phyloP scores from a whole-genome alignment of 345 rosid genomes.

The Salix dunnii region DNA sequence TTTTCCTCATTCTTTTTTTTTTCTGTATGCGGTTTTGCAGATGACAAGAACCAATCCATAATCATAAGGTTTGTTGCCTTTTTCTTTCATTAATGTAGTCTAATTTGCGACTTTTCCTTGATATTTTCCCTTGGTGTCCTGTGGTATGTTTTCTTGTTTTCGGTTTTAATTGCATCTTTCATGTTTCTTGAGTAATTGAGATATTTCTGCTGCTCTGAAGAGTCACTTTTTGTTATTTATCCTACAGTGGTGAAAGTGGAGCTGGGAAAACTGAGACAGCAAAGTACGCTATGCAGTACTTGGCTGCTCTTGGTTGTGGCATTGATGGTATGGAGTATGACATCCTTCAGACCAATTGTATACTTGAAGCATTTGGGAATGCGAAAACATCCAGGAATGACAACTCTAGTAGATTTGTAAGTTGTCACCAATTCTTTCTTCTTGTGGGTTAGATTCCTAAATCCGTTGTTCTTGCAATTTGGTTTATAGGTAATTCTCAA shows the following conservation, averaged over 20 bases:
- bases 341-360: slow-evolving; percentile 60
- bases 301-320: slow-evolving; percentile 86
- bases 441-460: background rate
- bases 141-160: slow-evolving; percentile 5
- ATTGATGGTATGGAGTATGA: slow-evolving; percentile 60
- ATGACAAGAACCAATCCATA: slow-evolving; percentile 76
- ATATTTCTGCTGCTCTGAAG: background rate
- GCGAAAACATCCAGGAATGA: slow-evolving; percentile 86
- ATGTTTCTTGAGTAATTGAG: slow-evolving; percentile 1
- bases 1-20: slow-evolving; percentile 3
- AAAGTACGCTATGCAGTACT: slow-evolving; percentile 81
- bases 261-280: slow-evolving; percentile 99
- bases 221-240: slow-evolving; percentile 9
- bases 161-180: background rate
- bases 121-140: background rate
- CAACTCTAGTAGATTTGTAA: slow-evolving; percentile 94
- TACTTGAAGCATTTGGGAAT: slow-evolving; percentile 98
- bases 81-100: background rate
- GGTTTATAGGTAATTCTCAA: slow-evolving; percentile 14
- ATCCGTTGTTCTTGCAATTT: background rate
- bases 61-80: slow-evolving; percentile 73
- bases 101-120: background rate
- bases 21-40: slow-evolving; percentile 43
- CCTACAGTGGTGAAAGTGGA: slow-evolving; percentile 94
- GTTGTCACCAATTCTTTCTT: slow-evolving; percentile 24